Evolutionary conservation across 306 rosid species (phyloP), one percentile per base, ranked within the genome.

Genomic region (Malus sylvestris): DNA sequence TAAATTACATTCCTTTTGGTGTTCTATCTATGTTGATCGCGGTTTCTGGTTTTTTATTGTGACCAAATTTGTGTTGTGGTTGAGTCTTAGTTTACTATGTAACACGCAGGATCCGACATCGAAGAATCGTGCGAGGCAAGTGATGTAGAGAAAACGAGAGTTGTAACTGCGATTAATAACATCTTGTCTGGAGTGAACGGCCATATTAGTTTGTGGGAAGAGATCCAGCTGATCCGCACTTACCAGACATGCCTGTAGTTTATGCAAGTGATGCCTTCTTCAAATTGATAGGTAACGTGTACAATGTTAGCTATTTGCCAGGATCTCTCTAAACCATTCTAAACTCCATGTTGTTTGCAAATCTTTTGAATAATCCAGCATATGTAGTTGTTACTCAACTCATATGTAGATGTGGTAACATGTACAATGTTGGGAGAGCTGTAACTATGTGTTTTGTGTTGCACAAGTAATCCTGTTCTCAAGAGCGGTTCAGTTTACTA

Each of bases 251-350:
- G 92, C 99, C 98, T 62, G 81, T 95, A 83, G 98, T 95, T 64
- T 95, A 90, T 22, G 96, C 96, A 64, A 95, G 97, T 81, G 93
- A 89, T 14, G 97, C 91, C 76, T 95, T 95, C 89, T 81, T 92
- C 80, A 87, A 85, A 84, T 75, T 92, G 87, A 95, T 96, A 84
- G 99, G 99, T 92, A 74, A 62, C 25, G 27, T 30, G 2, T 46
- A 23, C 55, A n/a, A 67, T 40, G 35, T 46, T 46, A 46, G 53
- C 49, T 45, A 46, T 40, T 20, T 44, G 4, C 20, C 29, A 72
- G n/a, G 40, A 11, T 16, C 68, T 58, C 68, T 40, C 67, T n/a
- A 45, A 19, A 74, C 59, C 60, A 6, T 61, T 35, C n/a, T 72
- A 19, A 13, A 61, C 38, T 59, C 42, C 14, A 42, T 42, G 32